Base-by-base conservation (phyloP, 139 green algal genomes). In the Chlamydomonas sp. region DNA sequence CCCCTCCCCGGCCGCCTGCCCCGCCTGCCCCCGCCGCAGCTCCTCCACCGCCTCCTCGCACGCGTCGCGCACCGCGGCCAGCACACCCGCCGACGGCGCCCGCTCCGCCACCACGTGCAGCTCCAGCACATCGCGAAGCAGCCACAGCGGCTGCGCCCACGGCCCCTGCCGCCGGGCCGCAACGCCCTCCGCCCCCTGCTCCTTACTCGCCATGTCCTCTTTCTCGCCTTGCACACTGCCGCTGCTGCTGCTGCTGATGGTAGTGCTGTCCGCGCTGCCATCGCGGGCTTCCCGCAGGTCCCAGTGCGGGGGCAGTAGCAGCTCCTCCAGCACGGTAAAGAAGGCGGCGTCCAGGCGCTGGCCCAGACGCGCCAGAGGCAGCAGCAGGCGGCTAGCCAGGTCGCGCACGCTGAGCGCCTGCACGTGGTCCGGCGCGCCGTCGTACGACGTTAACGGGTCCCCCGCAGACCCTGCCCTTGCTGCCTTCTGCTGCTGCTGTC, bases 61-160 rank as follows among this genome's bases (percentile, higher is more conserved):
- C 1, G 60, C 10, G 8, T 63, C 59, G 8, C 62, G 60, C 61
- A 86, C 14, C 61, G 57, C 60, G 4, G 18, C 58, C 82, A 63
- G 4, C 20, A 80, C 12, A 3, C 5, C 60, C 16, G 60, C 71
- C 20, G 82, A 17, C 69, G n/a, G 60, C 82, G n/a, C 4, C 71
- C 18, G n/a, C 2, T 0, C 60, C 12, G 16, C 61, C n/a, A 16
- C 57, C 59, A 3, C 49, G 68, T 86, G 69, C 58, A 86, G 67
- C 80, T 86, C 80, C 68, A 86, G 58, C 18, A 86, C 59, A 18
- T 86, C 80, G 4, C 82, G 71, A 12, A 79, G 31, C 69, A 63
- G 71, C 82, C 82, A 86, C 20, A 86, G 71, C 68, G 71, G 71
- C 66, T 17, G 80, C 80, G 62, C 59, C 79, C n/a, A 8, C 62